Percentiles rank a stretch among this genome's conserved stretches.
Conservation (phyloP, 2,329 filamentous ascomycete species). For the Polytolypa hystricis region DNA sequence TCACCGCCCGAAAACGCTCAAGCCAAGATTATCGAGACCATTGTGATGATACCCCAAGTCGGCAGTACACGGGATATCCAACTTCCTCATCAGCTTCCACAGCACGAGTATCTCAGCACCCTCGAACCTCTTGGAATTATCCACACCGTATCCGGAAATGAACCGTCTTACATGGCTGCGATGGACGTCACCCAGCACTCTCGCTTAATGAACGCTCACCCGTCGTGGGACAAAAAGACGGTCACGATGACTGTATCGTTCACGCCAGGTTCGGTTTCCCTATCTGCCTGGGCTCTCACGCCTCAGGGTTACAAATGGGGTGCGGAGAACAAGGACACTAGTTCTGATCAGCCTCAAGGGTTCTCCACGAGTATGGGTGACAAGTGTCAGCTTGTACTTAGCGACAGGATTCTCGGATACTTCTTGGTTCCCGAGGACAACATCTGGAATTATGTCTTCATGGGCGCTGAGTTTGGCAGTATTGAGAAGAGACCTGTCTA, state of each 20-base stretch:
- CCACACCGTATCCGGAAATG: slow-evolving; percentile 88
- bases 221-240: slow-evolving; percentile 75
- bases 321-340: slow-evolving; percentile 83
- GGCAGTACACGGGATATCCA: slow-evolving; percentile 87
- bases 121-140: slow-evolving; percentile 91
- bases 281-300: slow-evolving; percentile 87
- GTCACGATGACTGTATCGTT: slow-evolving; percentile 93
- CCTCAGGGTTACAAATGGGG: slow-evolving; percentile 95
- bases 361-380: slow-evolving; percentile 88
- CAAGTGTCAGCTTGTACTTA: slow-evolving; percentile 87
- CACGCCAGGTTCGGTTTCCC: slow-evolving; percentile 88
- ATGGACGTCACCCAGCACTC: slow-evolving; percentile 91
- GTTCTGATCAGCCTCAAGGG: slow-evolving; percentile 85
- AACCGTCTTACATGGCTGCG: slow-evolving; percentile 92
- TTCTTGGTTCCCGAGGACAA: slow-evolving; percentile 88
- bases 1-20: slow-evolving; percentile 91
- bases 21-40: slow-evolving; percentile 92
- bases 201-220: slow-evolving; percentile 73
- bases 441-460: slow-evolving; percentile 97
- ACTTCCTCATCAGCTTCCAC: slow-evolving; percentile 76
- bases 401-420: slow-evolving; percentile 87
- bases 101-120: slow-evolving; percentile 76
- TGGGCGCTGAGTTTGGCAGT: slow-evolving; percentile 77
- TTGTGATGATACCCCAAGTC: slow-evolving; percentile 95
- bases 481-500: slow-evolving; percentile 85